Evolutionary conservation across 164 flowering plant species (phyloP), one percentile per base, ranked within the genome.

Genomic region (Aristolochia fimbriata): DNA sequence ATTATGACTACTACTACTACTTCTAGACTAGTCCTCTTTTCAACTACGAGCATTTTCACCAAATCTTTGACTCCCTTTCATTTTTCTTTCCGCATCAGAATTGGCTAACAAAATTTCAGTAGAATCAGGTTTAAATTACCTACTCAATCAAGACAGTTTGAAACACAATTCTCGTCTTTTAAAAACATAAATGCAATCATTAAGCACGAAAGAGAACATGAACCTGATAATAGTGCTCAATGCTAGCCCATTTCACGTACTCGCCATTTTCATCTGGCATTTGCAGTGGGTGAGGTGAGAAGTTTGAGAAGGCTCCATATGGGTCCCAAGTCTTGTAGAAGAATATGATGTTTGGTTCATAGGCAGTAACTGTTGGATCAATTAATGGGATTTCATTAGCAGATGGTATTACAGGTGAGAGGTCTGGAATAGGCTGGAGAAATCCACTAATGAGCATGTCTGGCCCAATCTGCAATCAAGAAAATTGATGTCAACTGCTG

Each of bases 311-410:
- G 45, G 88, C 84, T 54, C 97, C 97, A 75, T 86, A 90, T 58
- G 88, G 96, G 64, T 93, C 97, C 99, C 99, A 93, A 58, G 99
- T 77, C 73, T 93, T 93, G 66, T 88, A 88, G 70, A 93, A 93
- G 76, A 81, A 88, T 71, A 88, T 85, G 66, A 90, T 81, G 65
- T 68, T 75, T 51, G 95, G 71, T 20, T 93, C 98, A 71, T 76
- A 82, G 15, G 82, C 87, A 56, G 79, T 64, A 50, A 86, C 69
- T 33, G 78, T 72, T 11, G 96, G 95, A 77, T 90, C 97, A 67
- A 88, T 81, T 55, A 79, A 83, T 55, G 78, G 80, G 55, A 85
- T 86, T 77, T 88, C 97, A 68, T 84, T 75, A 24, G 73, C 66
- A 24, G 95, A 85, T 59, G 97, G 97, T 65, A 89, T 86, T 27